A percentile compares a stretch with the other conserved stretches of the same genome.
These are phyloP conservation scores for Dryadomyces quercus-mongolicae DNA, from an alignment of 2,329 filamentous ascomycete species.

Conservation along the genomic window DNA sequence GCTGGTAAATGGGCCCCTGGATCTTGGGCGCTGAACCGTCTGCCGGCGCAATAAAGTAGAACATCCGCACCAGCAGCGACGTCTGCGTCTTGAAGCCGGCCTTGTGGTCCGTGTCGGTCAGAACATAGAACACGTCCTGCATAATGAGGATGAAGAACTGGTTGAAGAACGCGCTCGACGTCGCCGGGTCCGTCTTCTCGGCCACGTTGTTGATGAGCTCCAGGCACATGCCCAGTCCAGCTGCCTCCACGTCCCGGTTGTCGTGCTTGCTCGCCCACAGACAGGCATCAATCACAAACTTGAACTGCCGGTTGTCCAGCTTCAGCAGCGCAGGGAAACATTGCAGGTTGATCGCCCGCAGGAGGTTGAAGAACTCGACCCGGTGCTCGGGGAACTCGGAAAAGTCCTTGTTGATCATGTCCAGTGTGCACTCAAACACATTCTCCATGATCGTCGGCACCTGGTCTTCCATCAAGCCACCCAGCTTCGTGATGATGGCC, in stretches of 20 bases:
- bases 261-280: constrained; percentile 99
- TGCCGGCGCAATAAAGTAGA: constrained; percentile 78
- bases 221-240: constrained; percentile 94
- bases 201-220: constrained; percentile 97
- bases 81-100: constrained; percentile 98
- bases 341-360: constrained; percentile 90
- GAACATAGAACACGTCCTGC: constrained; percentile 95
- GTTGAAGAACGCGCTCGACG: constrained; percentile 92
- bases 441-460: constrained; percentile 97
- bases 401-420: constrained; percentile 99
- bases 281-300: constrained; percentile 98
- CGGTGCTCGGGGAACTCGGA: constrained; percentile 97
- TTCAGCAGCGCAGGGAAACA: constrained; percentile 93
- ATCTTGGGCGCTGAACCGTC: constrained; percentile 68
- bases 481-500: constrained; percentile 90
- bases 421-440: constrained; percentile 93
- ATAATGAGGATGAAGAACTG: constrained; percentile 93
- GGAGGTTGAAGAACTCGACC: constrained; percentile 98
- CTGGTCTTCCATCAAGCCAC: constrained; percentile 94
- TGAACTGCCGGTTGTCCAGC: constrained; percentile 93
- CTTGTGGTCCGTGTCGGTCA: constrained; percentile 97
- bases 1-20: constrained; percentile 76
- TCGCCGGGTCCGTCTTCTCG: constrained; percentile 74
- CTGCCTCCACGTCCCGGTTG: constrained; percentile 93
- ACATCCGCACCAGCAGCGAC: constrained; percentile 85